These are phyloP conservation scores for Aethionema arabicum DNA, from an alignment of 345 rosid genomes.

Conservation along the genomic window DNA sequence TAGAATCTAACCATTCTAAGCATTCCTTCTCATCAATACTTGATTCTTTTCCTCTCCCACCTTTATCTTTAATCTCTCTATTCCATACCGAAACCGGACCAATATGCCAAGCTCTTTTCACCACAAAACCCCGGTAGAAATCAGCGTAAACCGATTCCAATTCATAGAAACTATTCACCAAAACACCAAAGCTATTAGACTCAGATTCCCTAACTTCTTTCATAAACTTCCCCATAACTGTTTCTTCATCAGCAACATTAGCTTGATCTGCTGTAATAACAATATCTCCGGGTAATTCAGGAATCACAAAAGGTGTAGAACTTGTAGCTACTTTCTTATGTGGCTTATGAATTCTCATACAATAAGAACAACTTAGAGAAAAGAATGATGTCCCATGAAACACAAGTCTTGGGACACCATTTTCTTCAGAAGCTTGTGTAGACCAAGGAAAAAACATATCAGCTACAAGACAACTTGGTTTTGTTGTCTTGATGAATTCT, in stretches of 20 bases:
- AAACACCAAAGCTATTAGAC: slow-evolving; percentile 50
- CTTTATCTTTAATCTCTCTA: slow-evolving; percentile 31
- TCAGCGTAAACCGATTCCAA: slow-evolving; percentile 58
- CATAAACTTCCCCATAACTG: slow-evolving; percentile 22
- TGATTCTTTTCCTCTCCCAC: slow-evolving; percentile 36
- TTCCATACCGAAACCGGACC: slow-evolving; percentile 47
- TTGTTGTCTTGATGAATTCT: slow-evolving; percentile 39
- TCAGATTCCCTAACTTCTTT: slow-evolving; percentile 41
- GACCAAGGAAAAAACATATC: slow-evolving; percentile 43
- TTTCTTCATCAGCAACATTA: slow-evolving; percentile 34
- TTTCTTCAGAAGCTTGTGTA: slow-evolving; percentile 24
- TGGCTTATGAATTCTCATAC: slow-evolving; percentile 36
- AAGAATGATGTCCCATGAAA: slow-evolving; percentile 37
- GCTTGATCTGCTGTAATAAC: slow-evolving; percentile 34
- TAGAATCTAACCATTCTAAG: slow-evolving; percentile 42
- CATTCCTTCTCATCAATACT: slow-evolving; percentile 41
- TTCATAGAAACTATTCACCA: slow-evolving; percentile 73
- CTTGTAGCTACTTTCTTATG: slow-evolving; percentile 31
- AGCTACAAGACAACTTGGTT: slow-evolving; percentile 39
- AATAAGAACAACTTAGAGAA: slow-evolving; percentile 29
- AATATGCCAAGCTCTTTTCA: slow-evolving; percentile 41
- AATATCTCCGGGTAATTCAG: slow-evolving; percentile 33
- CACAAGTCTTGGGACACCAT: slow-evolving; percentile 34
- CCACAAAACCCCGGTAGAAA: slow-evolving; percentile 41
- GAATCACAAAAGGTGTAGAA: slow-evolving; percentile 33